Evolutionary conservation across 331 rosid species (phyloP).

Genomic region (Spiraea crenata): DNA sequence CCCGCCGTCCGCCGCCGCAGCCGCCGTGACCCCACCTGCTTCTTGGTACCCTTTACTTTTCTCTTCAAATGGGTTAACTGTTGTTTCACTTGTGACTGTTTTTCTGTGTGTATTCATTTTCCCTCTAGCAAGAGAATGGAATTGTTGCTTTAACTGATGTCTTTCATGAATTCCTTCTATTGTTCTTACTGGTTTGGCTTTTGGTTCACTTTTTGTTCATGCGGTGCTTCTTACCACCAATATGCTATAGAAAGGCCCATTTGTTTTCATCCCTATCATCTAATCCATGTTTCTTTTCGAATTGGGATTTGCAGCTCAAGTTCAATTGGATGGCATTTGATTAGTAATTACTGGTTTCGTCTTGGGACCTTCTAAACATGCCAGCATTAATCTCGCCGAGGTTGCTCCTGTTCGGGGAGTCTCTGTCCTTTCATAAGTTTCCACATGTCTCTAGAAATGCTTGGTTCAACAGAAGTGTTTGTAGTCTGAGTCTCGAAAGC

Average conservation of each 20-base stretch:
- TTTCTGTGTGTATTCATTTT: no score
- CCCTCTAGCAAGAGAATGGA: no score
- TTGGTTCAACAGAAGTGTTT: conserved; percentile 48
- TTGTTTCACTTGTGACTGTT: no score
- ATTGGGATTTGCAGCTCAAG: conserved; percentile 13
- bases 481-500: conserved; percentile 47
- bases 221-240: neutral
- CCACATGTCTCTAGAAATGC: conserved; percentile 45
- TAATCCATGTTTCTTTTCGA: neutral
- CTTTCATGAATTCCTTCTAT: neutral
- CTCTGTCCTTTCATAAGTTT: conserved; percentile 50
- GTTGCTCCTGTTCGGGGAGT: conserved; percentile 64
- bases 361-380: conserved; percentile 41
- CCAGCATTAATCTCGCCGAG: conserved; percentile 48
- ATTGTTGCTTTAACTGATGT: no score
- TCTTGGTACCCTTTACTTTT: no score
- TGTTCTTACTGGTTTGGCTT: neutral
- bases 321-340: conserved; percentile 18
- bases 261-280: neutral
- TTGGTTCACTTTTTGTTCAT: neutral
- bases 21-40: no score
- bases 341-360: neutral
- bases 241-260: neutral
- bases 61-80: no score
- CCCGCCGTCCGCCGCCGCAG: no score